Evolutionary conservation across 2,329 filamentous ascomycete species (phyloP).

Genomic region (Epichloe gansuensis): DNA sequence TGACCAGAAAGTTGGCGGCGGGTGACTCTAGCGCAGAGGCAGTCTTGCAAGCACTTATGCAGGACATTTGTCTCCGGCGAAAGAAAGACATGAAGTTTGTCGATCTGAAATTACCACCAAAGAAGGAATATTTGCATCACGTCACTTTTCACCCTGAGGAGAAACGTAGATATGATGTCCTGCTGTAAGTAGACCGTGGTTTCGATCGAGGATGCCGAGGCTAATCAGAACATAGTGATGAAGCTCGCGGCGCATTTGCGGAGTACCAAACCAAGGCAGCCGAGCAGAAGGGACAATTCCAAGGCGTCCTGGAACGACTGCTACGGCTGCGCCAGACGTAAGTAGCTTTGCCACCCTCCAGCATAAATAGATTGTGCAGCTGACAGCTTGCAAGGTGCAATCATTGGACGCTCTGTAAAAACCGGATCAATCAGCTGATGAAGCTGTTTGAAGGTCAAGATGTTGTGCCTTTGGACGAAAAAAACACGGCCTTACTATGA

Average conservation of each 20-base stretch:
- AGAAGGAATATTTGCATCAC: conserved; percentile 65
- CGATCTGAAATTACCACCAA: conserved; percentile 62
- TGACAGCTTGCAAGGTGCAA: conserved; percentile 45
- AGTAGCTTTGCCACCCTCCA: conserved; percentile 7
- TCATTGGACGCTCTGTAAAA: conserved; percentile 72
- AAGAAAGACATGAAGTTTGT: conserved; percentile 84
- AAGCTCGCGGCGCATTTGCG: conserved; percentile 60
- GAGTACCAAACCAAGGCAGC: conserved; percentile 38
- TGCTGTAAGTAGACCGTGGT: conserved; percentile 38
- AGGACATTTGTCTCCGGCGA: conserved; percentile 65
- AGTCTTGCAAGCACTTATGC: conserved; percentile 64
- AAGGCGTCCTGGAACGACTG: conserved; percentile 66
- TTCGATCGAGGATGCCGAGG: neutral
- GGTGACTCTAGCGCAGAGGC: conserved; percentile 45
- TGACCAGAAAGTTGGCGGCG: conserved; percentile 49
- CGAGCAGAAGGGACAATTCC: conserved; percentile 45
- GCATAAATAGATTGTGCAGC: neutral
- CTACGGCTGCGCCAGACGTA: conserved; percentile 67
- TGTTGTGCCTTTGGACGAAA: conserved; percentile 54
- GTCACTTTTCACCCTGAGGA: conserved; percentile 64
- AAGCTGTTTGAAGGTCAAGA: conserved; percentile 53
- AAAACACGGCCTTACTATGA: conserved; percentile 61
- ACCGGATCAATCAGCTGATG: conserved; percentile 61
- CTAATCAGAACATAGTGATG: conserved; percentile 33
- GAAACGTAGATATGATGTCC: conserved; percentile 60